A percentile compares a stretch with the other conserved stretches of the same genome.
These are phyloP conservation scores for Nannochloropsis salina DNA, from an alignment of 108 stramenopile species.

Conservation along the genomic window DNA sequence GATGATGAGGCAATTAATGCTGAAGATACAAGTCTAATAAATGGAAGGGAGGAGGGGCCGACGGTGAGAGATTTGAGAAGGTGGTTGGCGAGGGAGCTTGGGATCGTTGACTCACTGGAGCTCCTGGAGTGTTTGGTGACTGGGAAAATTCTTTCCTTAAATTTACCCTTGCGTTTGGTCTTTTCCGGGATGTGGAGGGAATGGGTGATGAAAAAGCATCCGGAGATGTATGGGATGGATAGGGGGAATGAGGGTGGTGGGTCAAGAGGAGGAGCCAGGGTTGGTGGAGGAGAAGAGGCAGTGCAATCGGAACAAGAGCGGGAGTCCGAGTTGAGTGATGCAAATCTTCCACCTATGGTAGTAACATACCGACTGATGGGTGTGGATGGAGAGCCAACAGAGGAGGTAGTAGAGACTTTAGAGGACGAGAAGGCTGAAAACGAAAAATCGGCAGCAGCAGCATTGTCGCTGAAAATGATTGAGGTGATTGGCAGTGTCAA, in stretches of 20 bases:
- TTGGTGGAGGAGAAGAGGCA: neutral
- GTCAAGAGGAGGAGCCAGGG: too few species aligned
- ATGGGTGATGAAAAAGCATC: conserved; percentile 29
- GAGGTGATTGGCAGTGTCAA: neutral
- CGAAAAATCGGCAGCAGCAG: neutral
- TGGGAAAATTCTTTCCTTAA: conserved; percentile 37
- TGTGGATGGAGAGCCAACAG: conserved; percentile 48
- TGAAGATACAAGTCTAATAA: neutral
- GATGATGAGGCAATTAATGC: conserved; percentile 18
- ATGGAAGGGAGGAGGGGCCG: conserved; percentile 38
- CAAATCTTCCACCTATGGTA: conserved; percentile 36
- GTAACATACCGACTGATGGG: conserved; percentile 46
- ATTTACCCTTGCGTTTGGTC: conserved; percentile 37
- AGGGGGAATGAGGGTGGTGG: conserved; percentile 33
- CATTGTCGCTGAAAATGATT: neutral
- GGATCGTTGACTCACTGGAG: conserved; percentile 41
- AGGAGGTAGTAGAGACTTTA: conserved; percentile 39
- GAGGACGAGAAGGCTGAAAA: conserved; percentile 9
- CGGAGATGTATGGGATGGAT: conserved; percentile 35
- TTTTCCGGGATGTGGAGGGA: conserved; percentile 37
- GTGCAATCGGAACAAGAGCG: too few species aligned
- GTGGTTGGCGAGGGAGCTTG: conserved; percentile 50
- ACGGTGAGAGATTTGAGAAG: conserved; percentile 51
- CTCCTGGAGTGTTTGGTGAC: conserved; percentile 41
- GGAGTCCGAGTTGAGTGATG: neutral